Percentiles rank a stretch among this genome's conserved stretches.
Conservation (phyloP, 2,329 filamentous ascomycete genomes). For the Emmonsiellopsis sp. region DNA sequence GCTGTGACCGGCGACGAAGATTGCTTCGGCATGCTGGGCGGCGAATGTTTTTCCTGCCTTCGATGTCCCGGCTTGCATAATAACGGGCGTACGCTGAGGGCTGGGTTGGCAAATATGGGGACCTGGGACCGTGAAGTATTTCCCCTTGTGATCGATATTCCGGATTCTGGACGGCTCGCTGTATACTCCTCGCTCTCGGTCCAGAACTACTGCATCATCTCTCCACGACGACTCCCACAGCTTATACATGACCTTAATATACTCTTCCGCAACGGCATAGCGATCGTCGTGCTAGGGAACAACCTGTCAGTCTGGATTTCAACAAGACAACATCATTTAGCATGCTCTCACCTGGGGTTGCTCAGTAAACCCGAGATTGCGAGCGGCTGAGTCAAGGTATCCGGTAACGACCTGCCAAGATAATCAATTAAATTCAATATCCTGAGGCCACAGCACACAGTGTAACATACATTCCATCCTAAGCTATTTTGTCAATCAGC, state of each 20-base stretch:
- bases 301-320: too few species aligned
- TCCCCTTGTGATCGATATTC: conserved; percentile 57
- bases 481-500: conserved; percentile 26
- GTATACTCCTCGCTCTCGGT: conserved; percentile 52
- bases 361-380: conserved; percentile 50
- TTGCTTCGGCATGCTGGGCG: conserved; percentile 61
- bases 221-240: conserved; percentile 60
- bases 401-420: conserved; percentile 51
- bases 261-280: conserved; percentile 57
- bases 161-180: conserved; percentile 50
- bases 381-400: conserved; percentile 58
- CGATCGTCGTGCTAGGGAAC: conserved; percentile 51
- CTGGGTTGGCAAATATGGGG: conserved; percentile 58
- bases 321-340: too few species aligned
- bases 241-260: conserved; percentile 56
- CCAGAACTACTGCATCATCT: conserved; percentile 54
- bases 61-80: conserved; percentile 63
- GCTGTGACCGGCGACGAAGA: conserved; percentile 60
- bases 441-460: conserved; percentile 9
- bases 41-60: conserved; percentile 58
- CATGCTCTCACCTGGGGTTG: conserved; percentile 31
- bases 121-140: conserved; percentile 55
- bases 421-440: conserved; percentile 6
- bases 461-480: conserved; percentile 45
- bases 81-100: conserved; percentile 59